Conservation (phyloP, 108 stramenopile genomes). For the Hondaea fermentalgiana region DNA sequence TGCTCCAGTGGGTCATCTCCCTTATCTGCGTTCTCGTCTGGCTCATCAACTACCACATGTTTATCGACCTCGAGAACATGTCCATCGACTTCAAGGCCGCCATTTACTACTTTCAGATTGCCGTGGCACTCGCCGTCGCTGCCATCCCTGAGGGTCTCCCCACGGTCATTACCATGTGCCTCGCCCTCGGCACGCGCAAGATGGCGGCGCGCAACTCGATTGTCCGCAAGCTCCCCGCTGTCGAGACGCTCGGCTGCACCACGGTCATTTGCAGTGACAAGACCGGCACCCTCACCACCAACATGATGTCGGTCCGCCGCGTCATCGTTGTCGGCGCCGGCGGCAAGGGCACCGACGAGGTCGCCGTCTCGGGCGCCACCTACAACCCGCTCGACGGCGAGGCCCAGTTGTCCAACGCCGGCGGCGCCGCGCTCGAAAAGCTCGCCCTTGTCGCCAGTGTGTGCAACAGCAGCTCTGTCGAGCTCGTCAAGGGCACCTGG, state of each 20-base stretch:
- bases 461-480: slow-evolving; percentile 63
- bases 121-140: slow-evolving; percentile 92
- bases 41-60: slow-evolving; percentile 74
- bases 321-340: slow-evolving; percentile 26
- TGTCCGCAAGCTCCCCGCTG: slow-evolving; percentile 74
- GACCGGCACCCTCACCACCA: slow-evolving; percentile 94
- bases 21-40: slow-evolving; percentile 81
- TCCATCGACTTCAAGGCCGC: slow-evolving; percentile 58
- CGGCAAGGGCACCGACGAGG: not conserved
- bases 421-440: slow-evolving; percentile 29
- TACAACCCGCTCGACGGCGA: not conserved
- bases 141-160: slow-evolving; percentile 98
- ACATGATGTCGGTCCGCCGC: slow-evolving; percentile 92
- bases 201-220: slow-evolving; percentile 79
- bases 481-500: slow-evolving; percentile 46
- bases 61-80: slow-evolving; percentile 61
- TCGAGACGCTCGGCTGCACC: slow-evolving; percentile 93
- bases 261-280: slow-evolving; percentile 92
- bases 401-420: not conserved
- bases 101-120: slow-evolving; percentile 90
- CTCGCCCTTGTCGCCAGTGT: slow-evolving; percentile 64
- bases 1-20: slow-evolving; percentile 83
- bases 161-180: slow-evolving; percentile 86
- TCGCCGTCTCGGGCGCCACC: not conserved
- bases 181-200: slow-evolving; percentile 80